Conservation (phyloP, 164 flowering plant genomes). For the Tetrastigma voinierianum region DNA sequence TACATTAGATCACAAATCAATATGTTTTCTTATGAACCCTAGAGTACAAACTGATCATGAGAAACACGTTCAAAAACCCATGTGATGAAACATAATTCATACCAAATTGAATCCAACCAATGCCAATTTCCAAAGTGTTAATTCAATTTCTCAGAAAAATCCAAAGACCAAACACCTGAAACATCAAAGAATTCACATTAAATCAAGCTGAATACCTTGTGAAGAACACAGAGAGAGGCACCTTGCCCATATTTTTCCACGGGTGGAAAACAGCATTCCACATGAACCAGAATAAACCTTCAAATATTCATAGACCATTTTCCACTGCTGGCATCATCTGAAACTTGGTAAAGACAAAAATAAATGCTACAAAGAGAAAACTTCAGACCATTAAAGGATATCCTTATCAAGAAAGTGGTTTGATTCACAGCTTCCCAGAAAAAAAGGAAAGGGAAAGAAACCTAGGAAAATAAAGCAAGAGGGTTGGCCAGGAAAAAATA, state of each 20-base stretch:
- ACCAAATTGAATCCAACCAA: too few species aligned
- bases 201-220: conserved; percentile 10
- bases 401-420: neutral
- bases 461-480: neutral
- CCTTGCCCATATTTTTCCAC: conserved; percentile 1
- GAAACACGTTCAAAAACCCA: neutral
- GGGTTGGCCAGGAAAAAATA: neutral
- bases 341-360: neutral
- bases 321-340: neutral
- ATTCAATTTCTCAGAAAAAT: too few species aligned
- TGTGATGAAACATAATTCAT: neutral
- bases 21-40: neutral
- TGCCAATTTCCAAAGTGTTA: too few species aligned
- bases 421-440: too few species aligned
- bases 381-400: neutral
- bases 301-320: neutral
- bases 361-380: neutral
- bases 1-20: neutral
- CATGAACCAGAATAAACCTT: neutral
- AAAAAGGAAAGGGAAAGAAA: too few species aligned
- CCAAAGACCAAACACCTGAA: too few species aligned
- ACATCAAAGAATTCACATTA: too few species aligned
- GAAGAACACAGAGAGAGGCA: conserved; percentile 21
- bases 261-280: conserved; percentile 1
- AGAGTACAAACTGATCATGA: neutral